Evolutionary conservation across 164 flowering plant species (phyloP).

Genomic region (Warburgia ugandensis): DNA sequence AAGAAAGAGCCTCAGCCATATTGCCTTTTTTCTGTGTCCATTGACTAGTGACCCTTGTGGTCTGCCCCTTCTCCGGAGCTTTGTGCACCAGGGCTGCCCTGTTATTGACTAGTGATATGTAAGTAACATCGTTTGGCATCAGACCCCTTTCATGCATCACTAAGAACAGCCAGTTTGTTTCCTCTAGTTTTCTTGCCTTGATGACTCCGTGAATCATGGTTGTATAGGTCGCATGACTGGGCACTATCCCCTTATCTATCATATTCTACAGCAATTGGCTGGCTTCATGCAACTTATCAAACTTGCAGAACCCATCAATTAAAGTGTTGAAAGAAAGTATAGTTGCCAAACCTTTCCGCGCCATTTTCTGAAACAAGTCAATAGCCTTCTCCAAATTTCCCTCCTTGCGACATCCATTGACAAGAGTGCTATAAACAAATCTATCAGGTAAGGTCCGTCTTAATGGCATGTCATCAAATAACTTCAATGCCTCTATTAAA

Average conservation of each 20-base stretch:
- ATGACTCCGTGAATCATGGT: slow-evolving; percentile 46
- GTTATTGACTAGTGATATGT: too few relatives aligned
- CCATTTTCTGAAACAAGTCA: slow-evolving; percentile 43
- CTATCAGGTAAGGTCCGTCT: slow-evolving; percentile 39
- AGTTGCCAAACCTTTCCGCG: slow-evolving; percentile 41
- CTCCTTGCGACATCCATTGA: slow-evolving; percentile 56
- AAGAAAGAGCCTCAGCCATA: slow-evolving; percentile 30
- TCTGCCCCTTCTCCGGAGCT: too few relatives aligned
- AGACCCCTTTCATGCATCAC: slow-evolving; percentile 50
- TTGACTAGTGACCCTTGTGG: too few relatives aligned
- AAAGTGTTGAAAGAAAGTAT: slow-evolving; percentile 42
- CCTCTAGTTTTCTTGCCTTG: slow-evolving; percentile 44
- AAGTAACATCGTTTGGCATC: slow-evolving; percentile 43
- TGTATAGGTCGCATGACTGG: slow-evolving; percentile 55
- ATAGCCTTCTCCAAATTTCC: slow-evolving; percentile 50
- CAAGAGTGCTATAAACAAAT: slow-evolving; percentile 46
- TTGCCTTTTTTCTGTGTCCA: slow-evolving; percentile 36
- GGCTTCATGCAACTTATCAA: slow-evolving; percentile 38
- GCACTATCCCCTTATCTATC: slow-evolving; percentile 33
- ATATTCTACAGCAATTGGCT: slow-evolving; percentile 31
- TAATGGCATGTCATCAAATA: slow-evolving; percentile 47
- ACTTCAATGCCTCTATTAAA: slow-evolving; percentile 43
- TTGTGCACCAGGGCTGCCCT: too few relatives aligned
- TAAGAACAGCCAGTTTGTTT: slow-evolving; percentile 39
- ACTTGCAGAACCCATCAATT: slow-evolving; percentile 56